A percentile compares a stretch with the other conserved stretches of the same genome.
These are phyloP conservation scores for Plasmodium vivax DNA, from an alignment of 169 alveolate species.

Conservation along the genomic window DNA sequence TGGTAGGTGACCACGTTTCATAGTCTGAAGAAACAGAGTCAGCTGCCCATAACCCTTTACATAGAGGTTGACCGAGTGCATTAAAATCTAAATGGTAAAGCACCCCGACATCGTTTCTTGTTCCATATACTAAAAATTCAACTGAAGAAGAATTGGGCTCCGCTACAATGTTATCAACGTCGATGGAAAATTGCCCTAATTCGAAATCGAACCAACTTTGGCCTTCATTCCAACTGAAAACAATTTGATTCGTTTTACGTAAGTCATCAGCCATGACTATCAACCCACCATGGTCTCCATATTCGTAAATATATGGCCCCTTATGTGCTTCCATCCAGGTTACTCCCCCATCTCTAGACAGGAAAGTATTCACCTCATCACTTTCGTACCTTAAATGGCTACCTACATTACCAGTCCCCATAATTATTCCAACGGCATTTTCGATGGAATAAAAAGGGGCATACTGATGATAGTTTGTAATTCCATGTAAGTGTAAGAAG, in stretches of 20 bases:
- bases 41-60: slow-evolving; percentile 96
- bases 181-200: slow-evolving; percentile 89
- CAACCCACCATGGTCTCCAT: slow-evolving; percentile 99
- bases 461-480: slow-evolving; percentile 89
- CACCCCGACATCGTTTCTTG: slow-evolving; percentile 92
- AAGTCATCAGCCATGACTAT: slow-evolving; percentile 97
- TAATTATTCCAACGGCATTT: slow-evolving; percentile 96
- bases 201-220: slow-evolving; percentile 96
- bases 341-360: slow-evolving; percentile 98
- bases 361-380: slow-evolving; percentile 94
- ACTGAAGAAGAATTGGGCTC: slow-evolving; percentile 96
- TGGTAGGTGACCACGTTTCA: slow-evolving; percentile 95
- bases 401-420: slow-evolving; percentile 98
- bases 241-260: slow-evolving; percentile 89
- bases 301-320: slow-evolving; percentile 98
- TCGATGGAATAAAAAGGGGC: slow-evolving; percentile 97
- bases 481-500: slow-evolving; percentile 95
- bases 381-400: slow-evolving; percentile 86
- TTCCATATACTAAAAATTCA: slow-evolving; percentile 96
- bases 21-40: slow-evolving; percentile 95
- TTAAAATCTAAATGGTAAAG: slow-evolving; percentile 95
- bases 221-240: slow-evolving; percentile 97
- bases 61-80: slow-evolving; percentile 94
- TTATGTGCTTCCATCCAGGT: slow-evolving; percentile 97
- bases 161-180: slow-evolving; percentile 94